phyloP scores from a whole-genome alignment of 495 filamentous ascomycete genomes.

The Xylaria cubensis region DNA sequence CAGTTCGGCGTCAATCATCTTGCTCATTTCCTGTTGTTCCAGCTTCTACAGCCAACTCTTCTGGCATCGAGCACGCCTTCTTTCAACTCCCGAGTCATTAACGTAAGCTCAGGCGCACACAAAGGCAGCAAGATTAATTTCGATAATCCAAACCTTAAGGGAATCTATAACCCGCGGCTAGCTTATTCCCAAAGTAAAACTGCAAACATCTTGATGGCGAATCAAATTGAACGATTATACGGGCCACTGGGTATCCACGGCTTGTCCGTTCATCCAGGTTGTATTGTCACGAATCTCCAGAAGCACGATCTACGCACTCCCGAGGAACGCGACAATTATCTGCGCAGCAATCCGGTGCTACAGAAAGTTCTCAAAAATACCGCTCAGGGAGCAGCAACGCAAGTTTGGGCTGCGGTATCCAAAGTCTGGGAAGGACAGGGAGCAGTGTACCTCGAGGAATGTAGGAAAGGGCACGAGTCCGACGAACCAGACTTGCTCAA shows the following conservation, averaged over 20 bases:
- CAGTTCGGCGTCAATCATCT: slow-evolving; percentile 61
- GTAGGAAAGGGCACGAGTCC: slow-evolving; percentile 7
- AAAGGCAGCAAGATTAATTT: slow-evolving; percentile 44
- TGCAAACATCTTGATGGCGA: slow-evolving; percentile 51
- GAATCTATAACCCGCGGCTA: slow-evolving; percentile 32
- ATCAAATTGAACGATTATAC: slow-evolving; percentile 33
- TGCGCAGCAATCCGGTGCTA: slow-evolving; percentile 52
- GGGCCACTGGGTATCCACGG: slow-evolving; percentile 31
- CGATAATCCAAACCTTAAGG: slow-evolving; percentile 52
- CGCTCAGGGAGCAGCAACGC: slow-evolving; percentile 53
- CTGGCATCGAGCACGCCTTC: slow-evolving; percentile 41
- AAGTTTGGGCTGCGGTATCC: slow-evolving; percentile 52
- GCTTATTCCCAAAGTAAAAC: slow-evolving; percentile 61
- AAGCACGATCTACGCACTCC: slow-evolving; percentile 38
- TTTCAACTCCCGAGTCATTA: slow-evolving; percentile 42
- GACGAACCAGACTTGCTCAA: background rate
- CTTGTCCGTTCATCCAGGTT: slow-evolving; percentile 31
- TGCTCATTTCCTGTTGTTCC: slow-evolving; percentile 58
- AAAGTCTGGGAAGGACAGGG: slow-evolving; percentile 48
- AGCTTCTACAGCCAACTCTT: slow-evolving; percentile 51
- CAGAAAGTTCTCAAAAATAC: slow-evolving; percentile 47
- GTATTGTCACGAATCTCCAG: slow-evolving; percentile 34
- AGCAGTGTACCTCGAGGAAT: slow-evolving; percentile 53
- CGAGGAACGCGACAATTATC: slow-evolving; percentile 50
- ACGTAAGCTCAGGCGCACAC: slow-evolving; percentile 45